Base-by-base conservation (phyloP, 495 filamentous ascomycete species). In the Rostrohypoxylon terebratum region DNA sequence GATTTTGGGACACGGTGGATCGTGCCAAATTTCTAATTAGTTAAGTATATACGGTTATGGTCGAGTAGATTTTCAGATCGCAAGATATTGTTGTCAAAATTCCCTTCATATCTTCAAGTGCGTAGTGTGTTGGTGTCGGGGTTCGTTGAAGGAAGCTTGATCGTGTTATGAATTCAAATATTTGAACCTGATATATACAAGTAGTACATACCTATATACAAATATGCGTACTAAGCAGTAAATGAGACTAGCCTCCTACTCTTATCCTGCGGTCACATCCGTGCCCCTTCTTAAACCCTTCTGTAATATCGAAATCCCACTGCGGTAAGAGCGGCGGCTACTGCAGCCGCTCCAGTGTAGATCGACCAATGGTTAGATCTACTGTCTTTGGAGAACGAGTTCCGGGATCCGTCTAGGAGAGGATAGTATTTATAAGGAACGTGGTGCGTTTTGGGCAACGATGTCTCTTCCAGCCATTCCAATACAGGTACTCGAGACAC, bases 401-500 rank as follows among this genome's bases (percentile, higher is more conserved):
- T 20, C 45, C 38, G 60, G 21, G 65, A 25, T 36, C 42, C 71
- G 0, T 55, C 36, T 13, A 53, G 14, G 3, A 54, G 3, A 31
- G 71, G 61, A 34, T 66, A 25, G 11, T 74, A 34, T 11, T 48
- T 16, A 38, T 74, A 74, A 18, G 71, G 66, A 31, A 74, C 23
- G 10, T 8, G 4, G 0, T 20, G 0, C 4, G 53, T 53, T 20
- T 54, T n/a, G 1, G 66, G 11, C 16, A 50, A 25, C 0, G 34
- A 21, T 8, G 66, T 73, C 59, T 77, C 75, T 10, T 75, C 59
- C 5, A 75, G 31, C 72, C 75, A 77, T 11, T 77, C 72, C 2
- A 77, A 57, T 18, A 77, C 54, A 0, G 75, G 75, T 8, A 64
- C 31, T n/a, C 69, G 61, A n/a, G 61, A 42, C 20, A 75, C 63